These are phyloP conservation scores for Sicyos baderoa DNA, from an alignment of 306 rosid species.

Conservation along the genomic window DNA sequence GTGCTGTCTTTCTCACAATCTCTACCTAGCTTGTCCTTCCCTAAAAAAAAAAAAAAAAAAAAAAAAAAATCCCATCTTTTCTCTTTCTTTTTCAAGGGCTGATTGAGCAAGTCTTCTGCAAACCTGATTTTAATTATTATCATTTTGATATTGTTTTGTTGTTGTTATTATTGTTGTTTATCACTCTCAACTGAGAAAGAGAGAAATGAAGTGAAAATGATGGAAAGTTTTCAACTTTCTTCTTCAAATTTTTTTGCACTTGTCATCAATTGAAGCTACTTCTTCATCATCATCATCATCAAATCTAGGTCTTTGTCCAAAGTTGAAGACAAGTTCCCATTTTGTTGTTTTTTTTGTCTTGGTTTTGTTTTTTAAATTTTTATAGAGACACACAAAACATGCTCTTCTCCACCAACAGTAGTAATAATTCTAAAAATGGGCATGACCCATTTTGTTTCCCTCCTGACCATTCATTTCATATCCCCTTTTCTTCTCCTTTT, in stretches of 20 bases:
- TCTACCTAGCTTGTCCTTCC: conserved; percentile 25
- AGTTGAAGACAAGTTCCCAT: not conserved
- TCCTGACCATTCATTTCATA: conserved; percentile 37
- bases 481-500: conserved; percentile 45
- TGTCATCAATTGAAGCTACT: conserved; percentile 13
- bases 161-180: not conserved
- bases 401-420: conserved; percentile 41
- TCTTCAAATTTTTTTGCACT: conserved; percentile 21
- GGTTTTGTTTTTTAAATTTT: not conserved
- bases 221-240: conserved; percentile 18
- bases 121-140: not conserved
- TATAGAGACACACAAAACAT: conserved; percentile 22
- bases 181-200: conserved; percentile 21
- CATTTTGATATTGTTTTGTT: not conserved
- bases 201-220: conserved; percentile 30
- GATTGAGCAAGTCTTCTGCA: not conserved
- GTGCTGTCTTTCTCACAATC: conserved; percentile 56
- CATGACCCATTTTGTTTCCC: conserved; percentile 35
- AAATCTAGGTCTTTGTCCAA: conserved; percentile 29
- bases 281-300: not conserved
- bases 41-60: no score
- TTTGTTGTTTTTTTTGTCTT: not conserved
- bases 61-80: not conserved
- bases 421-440: conserved; percentile 19
- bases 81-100: conserved; percentile 5